A percentile compares a stretch with the other conserved stretches of the same genome.
Evolutionary conservation across 1,139 yeast genomes (phyloP).

Genomic region (Pichia sp.): DNA sequence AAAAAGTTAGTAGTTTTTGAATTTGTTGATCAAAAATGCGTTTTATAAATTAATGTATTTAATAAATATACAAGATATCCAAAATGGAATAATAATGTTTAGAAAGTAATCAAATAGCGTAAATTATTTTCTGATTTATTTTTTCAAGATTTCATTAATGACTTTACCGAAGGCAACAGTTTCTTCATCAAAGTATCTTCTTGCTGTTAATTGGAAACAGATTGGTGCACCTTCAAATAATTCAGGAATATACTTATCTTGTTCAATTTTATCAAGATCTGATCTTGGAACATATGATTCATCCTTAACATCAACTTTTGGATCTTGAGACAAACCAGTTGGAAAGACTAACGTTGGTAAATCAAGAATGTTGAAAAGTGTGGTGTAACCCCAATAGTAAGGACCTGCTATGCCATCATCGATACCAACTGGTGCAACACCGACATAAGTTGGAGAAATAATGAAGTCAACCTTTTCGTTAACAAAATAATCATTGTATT

Average conservation of each 20-base stretch:
- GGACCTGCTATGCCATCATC: constrained; percentile 44
- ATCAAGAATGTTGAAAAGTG: constrained; percentile 60
- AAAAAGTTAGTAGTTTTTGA: background rate
- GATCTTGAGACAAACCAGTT: constrained; percentile 55
- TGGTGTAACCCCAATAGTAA: constrained; percentile 71
- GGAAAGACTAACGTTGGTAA: constrained; percentile 57
- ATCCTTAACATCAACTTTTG: constrained; percentile 26
- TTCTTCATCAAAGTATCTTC: constrained; percentile 50
- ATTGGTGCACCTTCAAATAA: constrained; percentile 48
- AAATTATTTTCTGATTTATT: background rate
- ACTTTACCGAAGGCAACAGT: constrained; percentile 41
- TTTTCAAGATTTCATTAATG: constrained; percentile 22
- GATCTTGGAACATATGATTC: constrained; percentile 32
- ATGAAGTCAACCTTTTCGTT: constrained; percentile 59
- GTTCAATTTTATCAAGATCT: constrained; percentile 40
- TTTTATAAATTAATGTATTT: background rate
- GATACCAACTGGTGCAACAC: constrained; percentile 56
- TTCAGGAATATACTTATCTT: constrained; percentile 33
- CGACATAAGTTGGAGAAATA: constrained; percentile 61
- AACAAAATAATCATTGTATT: constrained; percentile 46
- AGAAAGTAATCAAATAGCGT: background rate
- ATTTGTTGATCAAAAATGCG: background rate
- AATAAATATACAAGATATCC: background rate
- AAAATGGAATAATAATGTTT: background rate
- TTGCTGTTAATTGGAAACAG: constrained; percentile 44